These are phyloP conservation scores for Phytophthora idaei DNA, from an alignment of 352 stramenopile genomes.

Conservation along the genomic window DNA sequence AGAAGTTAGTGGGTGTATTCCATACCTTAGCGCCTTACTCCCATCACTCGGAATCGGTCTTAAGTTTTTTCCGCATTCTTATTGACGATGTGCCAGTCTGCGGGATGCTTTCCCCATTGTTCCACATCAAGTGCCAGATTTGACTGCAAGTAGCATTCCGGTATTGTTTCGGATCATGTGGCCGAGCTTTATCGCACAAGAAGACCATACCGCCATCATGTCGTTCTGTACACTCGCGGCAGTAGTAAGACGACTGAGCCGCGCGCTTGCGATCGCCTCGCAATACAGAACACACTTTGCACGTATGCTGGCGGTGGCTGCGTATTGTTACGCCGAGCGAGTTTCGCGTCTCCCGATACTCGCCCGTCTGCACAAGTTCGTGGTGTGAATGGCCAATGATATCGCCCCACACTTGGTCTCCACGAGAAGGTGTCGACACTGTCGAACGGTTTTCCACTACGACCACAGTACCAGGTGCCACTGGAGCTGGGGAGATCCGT, in stretches of 20 bases:
- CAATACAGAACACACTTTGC: constrained; percentile 45
- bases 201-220: constrained; percentile 34
- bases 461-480: background rate
- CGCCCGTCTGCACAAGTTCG: constrained; percentile 31
- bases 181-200: constrained; percentile 35
- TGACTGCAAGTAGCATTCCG: constrained; percentile 36
- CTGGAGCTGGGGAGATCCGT: constrained; percentile 1
- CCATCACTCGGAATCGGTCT: constrained; percentile 1
- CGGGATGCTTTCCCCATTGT: constrained; percentile 30
- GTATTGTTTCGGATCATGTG: constrained; percentile 27
- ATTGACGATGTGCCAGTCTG: constrained; percentile 26
- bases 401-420: constrained; percentile 33
- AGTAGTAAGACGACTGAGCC: constrained; percentile 36
- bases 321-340: constrained; percentile 19
- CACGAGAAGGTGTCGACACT: constrained; percentile 12
- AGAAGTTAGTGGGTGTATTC: constrained; percentile 15
- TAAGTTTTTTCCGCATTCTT: constrained; percentile 34
- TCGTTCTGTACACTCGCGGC: constrained; percentile 32
- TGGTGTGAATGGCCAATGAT: constrained; percentile 30
- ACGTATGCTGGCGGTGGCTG: constrained; percentile 37
- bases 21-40: constrained; percentile 3
- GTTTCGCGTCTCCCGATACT: constrained; percentile 33
- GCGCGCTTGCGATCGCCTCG: constrained; percentile 29
- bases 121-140: constrained; percentile 45
- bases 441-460: constrained; percentile 1